phyloP scores from a whole-genome alignment of 139 green algal species.

The Micractinium sp. region DNA sequence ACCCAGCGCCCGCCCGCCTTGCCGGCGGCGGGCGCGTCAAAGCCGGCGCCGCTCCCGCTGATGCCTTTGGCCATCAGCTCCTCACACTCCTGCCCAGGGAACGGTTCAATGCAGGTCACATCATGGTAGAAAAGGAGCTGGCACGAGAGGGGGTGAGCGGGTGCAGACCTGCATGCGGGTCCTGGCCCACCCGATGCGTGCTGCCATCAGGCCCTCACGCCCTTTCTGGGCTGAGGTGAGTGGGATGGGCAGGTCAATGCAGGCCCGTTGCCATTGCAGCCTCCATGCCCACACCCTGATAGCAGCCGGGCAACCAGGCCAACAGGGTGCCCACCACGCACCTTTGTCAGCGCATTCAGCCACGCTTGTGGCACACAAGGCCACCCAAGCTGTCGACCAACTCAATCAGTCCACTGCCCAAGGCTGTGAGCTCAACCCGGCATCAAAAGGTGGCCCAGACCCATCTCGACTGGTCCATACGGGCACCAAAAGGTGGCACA shows the following conservation, averaged over 20 bases:
- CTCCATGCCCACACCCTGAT: neutral
- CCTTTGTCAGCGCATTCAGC: conserved; percentile 7
- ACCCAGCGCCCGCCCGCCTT: conserved; percentile 34
- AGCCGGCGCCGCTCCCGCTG: conserved; percentile 59
- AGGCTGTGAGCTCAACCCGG: no score
- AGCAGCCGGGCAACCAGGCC: neutral
- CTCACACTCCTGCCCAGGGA: conserved; percentile 72
- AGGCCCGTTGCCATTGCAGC: neutral
- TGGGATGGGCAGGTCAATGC: neutral
- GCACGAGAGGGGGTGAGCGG: no score
- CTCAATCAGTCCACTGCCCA: no score
- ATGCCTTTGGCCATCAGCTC: conserved; percentile 82
- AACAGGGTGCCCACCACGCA: neutral
- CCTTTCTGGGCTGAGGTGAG: neutral
- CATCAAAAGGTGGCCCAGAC: no score
- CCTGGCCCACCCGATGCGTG: no score
- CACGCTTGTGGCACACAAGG: no score
- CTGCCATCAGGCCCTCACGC: neutral
- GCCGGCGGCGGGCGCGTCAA: conserved; percentile 39
- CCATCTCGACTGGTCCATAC: no score
- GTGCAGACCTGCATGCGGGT: no score
- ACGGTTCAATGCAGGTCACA: no score
- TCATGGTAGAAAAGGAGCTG: no score
- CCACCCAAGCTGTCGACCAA: no score
- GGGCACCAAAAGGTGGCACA: no score